These are phyloP conservation scores for Suillus tomentosus DNA, from an alignment of 768 basidiomycete genomes.

Conservation along the genomic window DNA sequence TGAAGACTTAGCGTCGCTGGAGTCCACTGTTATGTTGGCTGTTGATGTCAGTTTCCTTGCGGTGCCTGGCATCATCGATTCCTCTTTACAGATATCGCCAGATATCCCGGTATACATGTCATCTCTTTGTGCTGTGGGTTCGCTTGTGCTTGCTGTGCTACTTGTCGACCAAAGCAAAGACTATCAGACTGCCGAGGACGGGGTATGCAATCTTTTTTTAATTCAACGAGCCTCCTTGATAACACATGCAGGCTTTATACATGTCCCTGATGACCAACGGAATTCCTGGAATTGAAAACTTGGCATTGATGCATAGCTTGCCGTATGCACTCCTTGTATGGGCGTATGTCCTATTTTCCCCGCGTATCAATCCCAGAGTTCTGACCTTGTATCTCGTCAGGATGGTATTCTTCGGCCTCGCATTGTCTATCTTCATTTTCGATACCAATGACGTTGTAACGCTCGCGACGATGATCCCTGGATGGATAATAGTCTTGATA, in stretches of 20 bases:
- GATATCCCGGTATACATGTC: conserved; percentile 41
- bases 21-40: conserved; percentile 55
- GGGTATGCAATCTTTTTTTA: conserved; percentile 21
- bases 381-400: conserved; percentile 17
- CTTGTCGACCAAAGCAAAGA: conserved; percentile 37
- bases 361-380: neutral
- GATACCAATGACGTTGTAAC: conserved; percentile 16
- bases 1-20: neutral
- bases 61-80: conserved; percentile 41
- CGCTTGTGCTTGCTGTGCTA: conserved; percentile 37
- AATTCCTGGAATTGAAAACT: conserved; percentile 27
- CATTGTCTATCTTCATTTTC: conserved; percentile 31
- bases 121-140: conserved; percentile 35
- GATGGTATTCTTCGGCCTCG: conserved; percentile 30
- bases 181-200: conserved; percentile 21
- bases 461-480: conserved; percentile 17
- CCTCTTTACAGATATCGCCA: conserved; percentile 16
- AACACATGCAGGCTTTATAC: conserved; percentile 24
- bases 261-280: conserved; percentile 19
- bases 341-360: conserved; percentile 22
- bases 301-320: conserved; percentile 36
- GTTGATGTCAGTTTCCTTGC: conserved; percentile 57
- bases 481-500: conserved; percentile 21
- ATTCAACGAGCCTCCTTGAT: conserved; percentile 5
- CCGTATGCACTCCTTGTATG: conserved; percentile 36